These are phyloP conservation scores for Thalia dealbata DNA, from an alignment of 176 grass and related monocot genomes.

Conservation along the genomic window DNA sequence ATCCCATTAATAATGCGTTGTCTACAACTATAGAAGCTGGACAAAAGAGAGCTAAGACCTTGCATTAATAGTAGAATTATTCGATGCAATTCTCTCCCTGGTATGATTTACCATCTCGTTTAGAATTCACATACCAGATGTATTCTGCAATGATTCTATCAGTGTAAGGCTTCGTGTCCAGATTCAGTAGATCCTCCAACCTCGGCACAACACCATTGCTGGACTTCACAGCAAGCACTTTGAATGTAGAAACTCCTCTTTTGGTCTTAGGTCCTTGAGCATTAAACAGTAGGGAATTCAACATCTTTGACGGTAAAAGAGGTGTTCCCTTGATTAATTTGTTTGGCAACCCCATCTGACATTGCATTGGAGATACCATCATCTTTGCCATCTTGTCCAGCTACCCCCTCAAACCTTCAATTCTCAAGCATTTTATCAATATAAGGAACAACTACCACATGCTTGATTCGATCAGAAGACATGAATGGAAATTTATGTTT, in stretches of 20 bases:
- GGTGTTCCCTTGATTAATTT: conserved; percentile 29
- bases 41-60: neutral
- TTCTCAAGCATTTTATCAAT: neutral
- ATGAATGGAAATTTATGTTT: neutral
- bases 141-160: conserved; percentile 91
- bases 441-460: neutral
- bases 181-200: conserved; percentile 76
- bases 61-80: neutral
- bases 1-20: neutral
- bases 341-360: conserved; percentile 38
- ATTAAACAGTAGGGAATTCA: conserved; percentile 37
- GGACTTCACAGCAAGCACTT: conserved; percentile 58
- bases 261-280: conserved; percentile 29
- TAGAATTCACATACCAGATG: conserved; percentile 50
- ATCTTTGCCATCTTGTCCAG: conserved; percentile 55
- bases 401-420: conserved; percentile 26
- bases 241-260: conserved; percentile 49
- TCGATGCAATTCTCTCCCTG: too few species aligned
- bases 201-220: conserved; percentile 53
- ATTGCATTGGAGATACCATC: conserved; percentile 74
- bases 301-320: conserved; percentile 37
- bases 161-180: conserved; percentile 75
- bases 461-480: neutral
- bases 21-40: neutral
- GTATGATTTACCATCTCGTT: too few species aligned